phyloP scores from a whole-genome alignment of 371 early-diverging fungal species.

The Lichtheimia ornata region DNA sequence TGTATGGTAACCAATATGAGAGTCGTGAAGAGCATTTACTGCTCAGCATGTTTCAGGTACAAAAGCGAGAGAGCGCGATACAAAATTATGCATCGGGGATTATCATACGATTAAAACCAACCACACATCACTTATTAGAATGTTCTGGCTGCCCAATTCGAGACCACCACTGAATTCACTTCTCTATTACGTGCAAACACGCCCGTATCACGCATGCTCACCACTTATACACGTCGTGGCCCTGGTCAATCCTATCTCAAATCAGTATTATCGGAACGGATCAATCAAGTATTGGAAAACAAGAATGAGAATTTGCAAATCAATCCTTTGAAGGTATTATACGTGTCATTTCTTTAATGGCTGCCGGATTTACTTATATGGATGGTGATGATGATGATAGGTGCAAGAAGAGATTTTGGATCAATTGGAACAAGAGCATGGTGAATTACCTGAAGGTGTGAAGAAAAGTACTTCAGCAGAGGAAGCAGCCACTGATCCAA shows the following conservation, averaged over 20 bases:
- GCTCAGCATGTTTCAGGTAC: constrained; percentile 93
- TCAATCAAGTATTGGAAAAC: constrained; percentile 57
- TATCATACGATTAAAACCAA: background rate
- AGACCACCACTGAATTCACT: constrained; percentile 84
- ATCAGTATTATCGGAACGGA: constrained; percentile 79
- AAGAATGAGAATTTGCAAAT: constrained; percentile 79
- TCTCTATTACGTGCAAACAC: constrained; percentile 92
- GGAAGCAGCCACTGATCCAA: constrained; percentile 67
- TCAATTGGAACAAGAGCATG: constrained; percentile 63
- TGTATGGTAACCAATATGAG: constrained; percentile 96
- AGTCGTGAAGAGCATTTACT: constrained; percentile 92
- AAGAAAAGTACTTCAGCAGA: constrained; percentile 75
- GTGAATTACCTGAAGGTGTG: constrained; percentile 50
- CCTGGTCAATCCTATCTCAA: constrained; percentile 94
- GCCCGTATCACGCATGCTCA: constrained; percentile 95
- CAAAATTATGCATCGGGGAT: background rate
- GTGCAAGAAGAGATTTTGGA: constrained; percentile 86
- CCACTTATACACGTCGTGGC: constrained; percentile 92
- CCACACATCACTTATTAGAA: constrained; percentile 46
- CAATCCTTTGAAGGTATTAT: constrained; percentile 75
- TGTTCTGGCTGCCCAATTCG: constrained; percentile 89
- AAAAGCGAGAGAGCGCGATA: background rate
- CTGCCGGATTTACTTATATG: background rate
- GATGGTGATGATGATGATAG: too few relatives aligned
- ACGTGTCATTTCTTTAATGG: background rate